phyloP scores from a whole-genome alignment of 1,139 yeast genomes.

The Yamadazyma siamensis region DNA sequence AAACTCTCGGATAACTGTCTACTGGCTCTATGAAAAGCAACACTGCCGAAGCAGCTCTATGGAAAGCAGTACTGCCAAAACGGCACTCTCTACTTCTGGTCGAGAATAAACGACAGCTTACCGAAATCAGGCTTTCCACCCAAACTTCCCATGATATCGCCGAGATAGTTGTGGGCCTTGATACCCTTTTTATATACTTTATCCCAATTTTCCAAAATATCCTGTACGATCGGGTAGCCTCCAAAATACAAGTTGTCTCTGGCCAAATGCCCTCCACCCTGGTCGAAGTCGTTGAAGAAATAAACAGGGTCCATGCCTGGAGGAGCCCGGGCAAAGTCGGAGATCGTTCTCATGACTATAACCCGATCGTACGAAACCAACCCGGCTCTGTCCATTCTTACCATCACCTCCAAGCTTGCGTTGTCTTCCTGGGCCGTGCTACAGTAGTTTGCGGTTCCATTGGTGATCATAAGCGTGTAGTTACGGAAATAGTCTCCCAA shows the following conservation, averaged over 20 bases:
- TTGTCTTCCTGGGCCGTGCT: slow-evolving; percentile 69
- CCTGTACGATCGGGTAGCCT: slow-evolving; percentile 54
- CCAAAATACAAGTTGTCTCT: slow-evolving; percentile 52
- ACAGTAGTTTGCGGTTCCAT: slow-evolving; percentile 59
- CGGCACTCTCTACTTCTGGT: too few relatives aligned
- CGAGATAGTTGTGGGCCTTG: slow-evolving; percentile 50
- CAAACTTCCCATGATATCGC: slow-evolving; percentile 56
- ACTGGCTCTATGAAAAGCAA: too few relatives aligned
- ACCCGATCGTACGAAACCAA: slow-evolving; percentile 57
- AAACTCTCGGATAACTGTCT: too few relatives aligned
- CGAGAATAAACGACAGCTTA: slow-evolving; percentile 6
- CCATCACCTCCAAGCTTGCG: slow-evolving; percentile 60
- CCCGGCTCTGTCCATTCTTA: slow-evolving; percentile 54
- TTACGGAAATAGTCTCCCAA: slow-evolving; percentile 50
- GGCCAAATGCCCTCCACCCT: slow-evolving; percentile 53
- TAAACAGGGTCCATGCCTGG: slow-evolving; percentile 36
- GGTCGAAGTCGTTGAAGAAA: slow-evolving; percentile 48
- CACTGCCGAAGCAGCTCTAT: too few relatives aligned
- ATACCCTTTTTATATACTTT: slow-evolving; percentile 6
- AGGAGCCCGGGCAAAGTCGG: slow-evolving; percentile 60
- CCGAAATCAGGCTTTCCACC: slow-evolving; percentile 36
- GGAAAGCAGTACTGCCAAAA: too few relatives aligned
- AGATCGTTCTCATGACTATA: slow-evolving; percentile 60
- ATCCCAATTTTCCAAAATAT: slow-evolving; percentile 52
- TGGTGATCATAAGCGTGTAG: slow-evolving; percentile 49